A percentile compares a stretch with the other conserved stretches of the same genome.
Evolutionary conservation across 257 asterid genomes (phyloP).

Genomic region (Scutellaria barbata): DNA sequence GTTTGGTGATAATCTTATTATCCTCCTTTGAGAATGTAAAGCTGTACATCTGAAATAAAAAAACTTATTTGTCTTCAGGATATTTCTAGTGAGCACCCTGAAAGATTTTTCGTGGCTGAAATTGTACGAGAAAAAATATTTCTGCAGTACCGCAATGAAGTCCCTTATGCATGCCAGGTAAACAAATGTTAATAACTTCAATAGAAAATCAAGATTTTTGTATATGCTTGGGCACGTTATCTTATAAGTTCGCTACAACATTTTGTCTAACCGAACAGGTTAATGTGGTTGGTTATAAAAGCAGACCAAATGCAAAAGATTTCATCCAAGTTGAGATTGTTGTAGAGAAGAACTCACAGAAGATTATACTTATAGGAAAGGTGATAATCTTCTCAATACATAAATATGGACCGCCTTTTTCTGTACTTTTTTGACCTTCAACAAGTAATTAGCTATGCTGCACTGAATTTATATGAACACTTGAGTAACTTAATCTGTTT

Average conservation of each 20-base stretch:
- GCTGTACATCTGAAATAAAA: conserved; percentile 23
- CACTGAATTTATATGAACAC: neutral
- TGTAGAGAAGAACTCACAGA: conserved; percentile 91
- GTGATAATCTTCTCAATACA: conserved; percentile 40
- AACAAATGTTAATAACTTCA: conserved; percentile 14
- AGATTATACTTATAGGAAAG: conserved; percentile 94
- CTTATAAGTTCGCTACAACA: conserved; percentile 19
- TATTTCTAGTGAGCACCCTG: conserved; percentile 97
- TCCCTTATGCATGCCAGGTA: conserved; percentile 99
- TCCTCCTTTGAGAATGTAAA: neutral
- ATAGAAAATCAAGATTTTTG: conserved; percentile 24
- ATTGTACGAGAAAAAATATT: conserved; percentile 93
- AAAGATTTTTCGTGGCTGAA: conserved; percentile 92
- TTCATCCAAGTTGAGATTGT: conserved; percentile 94
- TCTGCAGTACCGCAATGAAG: conserved; percentile 87
- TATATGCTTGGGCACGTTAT: neutral
- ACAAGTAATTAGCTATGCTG: neutral
- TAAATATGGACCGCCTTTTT: neutral
- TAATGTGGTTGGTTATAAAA: conserved; percentile 79
- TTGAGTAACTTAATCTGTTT: conserved; percentile 16
- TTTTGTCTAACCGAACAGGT: conserved; percentile 53
- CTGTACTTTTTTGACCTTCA: neutral
- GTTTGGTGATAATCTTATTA: too few relatives aligned
- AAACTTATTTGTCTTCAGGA: conserved; percentile 55
- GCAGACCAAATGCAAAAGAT: conserved; percentile 87